Percentiles rank a stretch among this genome's conserved stretches.
Evolutionary conservation across 306 rosid species (phyloP).

Genomic region (Begonia loranthoides): DNA sequence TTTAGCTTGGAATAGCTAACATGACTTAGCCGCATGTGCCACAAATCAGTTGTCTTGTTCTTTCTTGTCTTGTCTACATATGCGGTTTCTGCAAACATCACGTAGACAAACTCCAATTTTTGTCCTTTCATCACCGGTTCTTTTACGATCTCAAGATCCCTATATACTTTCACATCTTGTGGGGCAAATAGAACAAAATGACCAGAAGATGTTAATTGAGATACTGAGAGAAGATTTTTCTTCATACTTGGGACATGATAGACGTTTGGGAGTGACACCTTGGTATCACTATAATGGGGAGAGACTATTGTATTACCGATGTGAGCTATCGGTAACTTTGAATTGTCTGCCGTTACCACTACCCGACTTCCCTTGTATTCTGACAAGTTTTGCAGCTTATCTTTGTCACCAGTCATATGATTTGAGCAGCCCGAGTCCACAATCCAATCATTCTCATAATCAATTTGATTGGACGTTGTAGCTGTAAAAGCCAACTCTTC

Average conservation of each 20-base stretch:
- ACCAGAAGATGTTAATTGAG: background rate
- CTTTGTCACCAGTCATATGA: conserved; percentile 7
- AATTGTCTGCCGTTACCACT: too few species aligned
- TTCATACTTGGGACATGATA: conserved; percentile 1
- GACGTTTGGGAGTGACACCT: too few species aligned
- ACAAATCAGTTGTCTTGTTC: too few species aligned
- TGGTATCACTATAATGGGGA: too few species aligned
- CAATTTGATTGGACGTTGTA: background rate
- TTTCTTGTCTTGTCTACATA: conserved; percentile 1
- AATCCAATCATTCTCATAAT: background rate
- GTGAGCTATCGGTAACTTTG: too few species aligned
- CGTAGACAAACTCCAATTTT: background rate
- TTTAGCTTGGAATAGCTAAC: conserved; percentile 5
- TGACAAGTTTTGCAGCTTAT: background rate
- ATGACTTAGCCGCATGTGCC: conserved; percentile 3
- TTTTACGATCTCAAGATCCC: background rate
- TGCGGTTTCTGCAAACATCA: conserved; percentile 1
- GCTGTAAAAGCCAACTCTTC: conserved; percentile 1
- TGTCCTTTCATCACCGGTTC: background rate
- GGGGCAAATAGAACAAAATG: conserved; percentile 2
- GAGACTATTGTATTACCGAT: too few species aligned
- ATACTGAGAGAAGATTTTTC: background rate
- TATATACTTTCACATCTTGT: conserved; percentile 1
- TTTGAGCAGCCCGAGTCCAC: background rate
- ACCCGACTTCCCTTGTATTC: too few species aligned